These are phyloP conservation scores for Retiboletus fuscus DNA, from an alignment of 1,284 basidiomycete genomes.

Conservation along the genomic window DNA sequence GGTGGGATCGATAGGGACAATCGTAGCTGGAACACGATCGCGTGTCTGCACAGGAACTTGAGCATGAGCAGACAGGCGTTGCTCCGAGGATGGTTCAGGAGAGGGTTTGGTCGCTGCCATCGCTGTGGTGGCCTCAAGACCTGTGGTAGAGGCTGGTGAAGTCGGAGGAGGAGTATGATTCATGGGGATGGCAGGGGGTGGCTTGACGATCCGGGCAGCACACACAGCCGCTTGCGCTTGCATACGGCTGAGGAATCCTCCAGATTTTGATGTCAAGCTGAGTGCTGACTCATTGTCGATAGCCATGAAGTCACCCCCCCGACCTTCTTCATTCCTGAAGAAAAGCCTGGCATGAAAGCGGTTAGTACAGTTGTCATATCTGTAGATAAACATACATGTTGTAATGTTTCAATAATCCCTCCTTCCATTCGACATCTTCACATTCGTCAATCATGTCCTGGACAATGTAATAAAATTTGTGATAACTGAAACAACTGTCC, in stretches of 20 bases:
- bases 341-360: conserved; percentile 1
- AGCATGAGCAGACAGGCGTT: too few relatives aligned
- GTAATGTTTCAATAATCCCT: not conserved
- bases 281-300: not conserved
- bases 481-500: not conserved
- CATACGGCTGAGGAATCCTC: not conserved
- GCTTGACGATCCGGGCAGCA: not conserved
- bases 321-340: conserved; percentile 7
- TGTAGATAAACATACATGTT: not conserved
- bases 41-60: too few relatives aligned
- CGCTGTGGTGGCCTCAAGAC: too few relatives aligned
- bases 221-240: not conserved
- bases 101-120: too few relatives aligned
- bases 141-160: too few relatives aligned
- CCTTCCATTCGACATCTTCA: not conserved
- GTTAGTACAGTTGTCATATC: not conserved
- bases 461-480: not conserved
- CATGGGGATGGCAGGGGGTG: too few relatives aligned
- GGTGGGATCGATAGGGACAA: too few relatives aligned
- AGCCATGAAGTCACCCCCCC: not conserved
- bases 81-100: too few relatives aligned
- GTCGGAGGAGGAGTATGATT: too few relatives aligned
- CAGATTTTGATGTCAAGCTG: too few relatives aligned
- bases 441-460: not conserved
- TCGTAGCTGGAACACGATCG: too few relatives aligned